These are phyloP conservation scores for Tylopilus orsonianus DNA, from an alignment of 1,284 basidiomycete species.

Conservation along the genomic window DNA sequence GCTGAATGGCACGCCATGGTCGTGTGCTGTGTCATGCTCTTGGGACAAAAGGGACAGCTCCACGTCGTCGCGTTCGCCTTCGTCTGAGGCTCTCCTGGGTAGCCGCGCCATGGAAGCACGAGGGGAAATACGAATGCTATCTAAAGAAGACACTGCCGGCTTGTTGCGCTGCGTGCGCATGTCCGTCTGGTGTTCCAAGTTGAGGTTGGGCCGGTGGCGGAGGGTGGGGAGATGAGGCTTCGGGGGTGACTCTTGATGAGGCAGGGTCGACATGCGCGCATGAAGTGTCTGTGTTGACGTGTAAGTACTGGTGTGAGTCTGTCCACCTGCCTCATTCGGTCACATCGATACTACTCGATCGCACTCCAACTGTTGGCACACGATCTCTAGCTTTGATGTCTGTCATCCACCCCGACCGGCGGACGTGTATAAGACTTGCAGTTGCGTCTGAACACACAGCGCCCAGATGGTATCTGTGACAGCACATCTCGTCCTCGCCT, in stretches of 20 bases:
- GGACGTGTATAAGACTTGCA: conserved; percentile 14
- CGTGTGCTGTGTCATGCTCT: conserved; percentile 47
- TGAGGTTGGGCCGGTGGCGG: conserved; percentile 29
- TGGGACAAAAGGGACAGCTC: conserved; percentile 64
- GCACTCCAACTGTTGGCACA: no score
- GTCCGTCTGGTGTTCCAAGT: conserved; percentile 36
- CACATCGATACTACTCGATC: no score
- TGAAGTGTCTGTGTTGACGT: conserved; percentile 12
- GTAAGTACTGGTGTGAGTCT: conserved; percentile 1
- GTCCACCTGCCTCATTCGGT: not conserved
- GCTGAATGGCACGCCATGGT: conserved; percentile 31
- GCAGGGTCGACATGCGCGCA: conserved; percentile 32
- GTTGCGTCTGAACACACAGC: not conserved
- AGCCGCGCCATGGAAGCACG: conserved; percentile 45
- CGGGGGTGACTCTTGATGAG: conserved; percentile 29
- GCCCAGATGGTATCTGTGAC: conserved; percentile 18
- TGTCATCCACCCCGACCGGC: not conserved
- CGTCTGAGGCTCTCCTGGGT: conserved; percentile 35
- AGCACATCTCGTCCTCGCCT: conserved; percentile 10
- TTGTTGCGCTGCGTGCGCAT: conserved; percentile 35
- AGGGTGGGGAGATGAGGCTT: conserved; percentile 28
- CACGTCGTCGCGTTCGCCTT: conserved; percentile 51
- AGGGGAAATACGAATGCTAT: conserved; percentile 64
- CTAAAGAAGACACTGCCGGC: conserved; percentile 51
- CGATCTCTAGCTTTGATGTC: not conserved